A percentile compares a stretch with the other conserved stretches of the same genome.
Conservation (phyloP, 179 eudicot genomes). For the Amaranthus tricolor region DNA sequence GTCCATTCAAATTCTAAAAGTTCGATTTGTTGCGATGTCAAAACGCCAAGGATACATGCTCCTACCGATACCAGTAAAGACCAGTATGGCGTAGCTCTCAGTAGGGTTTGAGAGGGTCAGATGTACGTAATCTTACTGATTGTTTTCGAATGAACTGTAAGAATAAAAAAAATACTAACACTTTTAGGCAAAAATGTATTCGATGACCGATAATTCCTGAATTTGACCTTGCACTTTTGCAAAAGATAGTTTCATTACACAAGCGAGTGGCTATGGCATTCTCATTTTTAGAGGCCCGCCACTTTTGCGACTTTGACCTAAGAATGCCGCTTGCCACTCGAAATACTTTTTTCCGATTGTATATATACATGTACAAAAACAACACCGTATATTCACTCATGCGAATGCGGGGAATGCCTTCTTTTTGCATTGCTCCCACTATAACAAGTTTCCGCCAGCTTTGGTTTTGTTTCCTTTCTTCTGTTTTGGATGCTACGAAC, state of each 20-base stretch:
- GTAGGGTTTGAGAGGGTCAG: no score
- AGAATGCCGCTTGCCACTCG: conserved; percentile 55
- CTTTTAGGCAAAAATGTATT: conserved; percentile 30
- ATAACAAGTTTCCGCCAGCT: conserved; percentile 48
- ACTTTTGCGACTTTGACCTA: conserved; percentile 95
- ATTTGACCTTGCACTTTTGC: conserved; percentile 46
- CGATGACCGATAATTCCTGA: conserved; percentile 24
- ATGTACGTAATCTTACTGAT: no score
- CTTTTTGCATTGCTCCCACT: conserved; percentile 66
- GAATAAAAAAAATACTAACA: not conserved
- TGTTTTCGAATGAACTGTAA: not conserved
- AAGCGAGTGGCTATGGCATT: conserved; percentile 47
- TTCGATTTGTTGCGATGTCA: conserved; percentile 10
- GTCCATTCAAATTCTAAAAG: not conserved
- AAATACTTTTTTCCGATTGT: conserved; percentile 37
- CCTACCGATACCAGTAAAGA: no score
- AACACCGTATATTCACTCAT: conserved; percentile 62
- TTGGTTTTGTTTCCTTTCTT: conserved; percentile 29
- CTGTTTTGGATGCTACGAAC: conserved; percentile 31
- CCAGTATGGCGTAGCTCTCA: no score
- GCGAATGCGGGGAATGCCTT: conserved; percentile 41
- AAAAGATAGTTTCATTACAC: conserved; percentile 53
- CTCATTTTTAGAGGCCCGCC: conserved; percentile 67
- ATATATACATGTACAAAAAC: conserved; percentile 80
- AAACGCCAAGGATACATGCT: no score